A percentile compares a stretch with the other conserved stretches of the same genome.
phyloP scores from a whole-genome alignment of 1,284 basidiomycete species.

The Microbotryum scabiosae region DNA sequence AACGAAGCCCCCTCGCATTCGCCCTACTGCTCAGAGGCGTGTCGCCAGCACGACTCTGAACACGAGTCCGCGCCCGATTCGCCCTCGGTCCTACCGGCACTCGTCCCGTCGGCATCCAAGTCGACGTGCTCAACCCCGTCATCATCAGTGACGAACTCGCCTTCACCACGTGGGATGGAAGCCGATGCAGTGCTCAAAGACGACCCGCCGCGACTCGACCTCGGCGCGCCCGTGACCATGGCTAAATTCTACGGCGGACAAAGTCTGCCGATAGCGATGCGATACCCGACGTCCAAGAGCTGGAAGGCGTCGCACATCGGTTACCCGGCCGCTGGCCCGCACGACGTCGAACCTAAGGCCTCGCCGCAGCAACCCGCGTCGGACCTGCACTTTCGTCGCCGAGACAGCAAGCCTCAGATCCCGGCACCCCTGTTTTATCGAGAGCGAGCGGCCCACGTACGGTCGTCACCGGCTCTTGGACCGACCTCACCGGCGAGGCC shows the following conservation, averaged over 20 bases:
- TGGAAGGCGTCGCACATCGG: slow-evolving; percentile 11
- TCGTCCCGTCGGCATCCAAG: slow-evolving; percentile 18
- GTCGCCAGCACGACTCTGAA: slow-evolving; percentile 15
- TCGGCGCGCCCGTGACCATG: slow-evolving; percentile 13
- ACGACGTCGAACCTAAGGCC: neutral
- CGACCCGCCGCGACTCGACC: slow-evolving; percentile 26
- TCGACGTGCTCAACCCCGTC: slow-evolving; percentile 23
- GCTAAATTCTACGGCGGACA: slow-evolving; percentile 16
- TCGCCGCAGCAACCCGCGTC: slow-evolving; percentile 7
- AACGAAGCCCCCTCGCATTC: slow-evolving; percentile 10
- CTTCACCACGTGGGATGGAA: neutral
- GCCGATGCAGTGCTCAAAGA: neutral
- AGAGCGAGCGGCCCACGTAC: neutral
- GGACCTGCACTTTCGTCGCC: neutral
- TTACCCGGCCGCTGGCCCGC: slow-evolving; percentile 11
- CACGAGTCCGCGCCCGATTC: slow-evolving; percentile 21
- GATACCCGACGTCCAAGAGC: slow-evolving; percentile 1
- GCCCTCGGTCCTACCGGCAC: slow-evolving; percentile 18
- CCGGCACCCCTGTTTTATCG: neutral
- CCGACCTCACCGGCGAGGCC: neutral
- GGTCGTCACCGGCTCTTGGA: slow-evolving; percentile 6
- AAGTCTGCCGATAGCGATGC: slow-evolving; percentile 13
- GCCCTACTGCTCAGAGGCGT: slow-evolving; percentile 21
- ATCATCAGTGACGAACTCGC: slow-evolving; percentile 19
- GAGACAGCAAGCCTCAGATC: neutral